These are phyloP conservation scores for Phialophora expanda DNA, from an alignment of 2,329 filamentous ascomycete species.

Conservation along the genomic window DNA sequence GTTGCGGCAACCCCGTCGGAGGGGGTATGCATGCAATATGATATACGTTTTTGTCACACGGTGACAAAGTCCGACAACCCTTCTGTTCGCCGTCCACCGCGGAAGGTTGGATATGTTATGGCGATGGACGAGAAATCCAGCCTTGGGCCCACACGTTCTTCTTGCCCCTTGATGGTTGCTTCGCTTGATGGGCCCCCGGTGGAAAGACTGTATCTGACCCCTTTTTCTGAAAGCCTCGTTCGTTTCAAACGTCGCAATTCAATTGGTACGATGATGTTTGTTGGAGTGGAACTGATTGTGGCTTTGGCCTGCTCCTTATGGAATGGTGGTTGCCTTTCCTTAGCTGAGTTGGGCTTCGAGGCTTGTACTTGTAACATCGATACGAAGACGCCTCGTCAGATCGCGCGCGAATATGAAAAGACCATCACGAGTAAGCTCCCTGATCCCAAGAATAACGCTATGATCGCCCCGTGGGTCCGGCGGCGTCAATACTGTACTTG, in stretches of 20 bases:
- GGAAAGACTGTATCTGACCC: neutral
- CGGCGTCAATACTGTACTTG: neutral
- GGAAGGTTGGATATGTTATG: neutral
- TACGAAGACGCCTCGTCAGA: neutral
- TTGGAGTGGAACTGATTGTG: neutral
- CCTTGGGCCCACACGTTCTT: neutral
- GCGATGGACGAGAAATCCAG: neutral
- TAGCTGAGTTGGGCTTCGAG: constrained; percentile 2
- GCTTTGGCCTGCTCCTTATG: constrained; percentile 15
- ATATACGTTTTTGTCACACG: neutral
- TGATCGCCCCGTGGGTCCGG: neutral
- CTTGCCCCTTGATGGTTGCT: neutral
- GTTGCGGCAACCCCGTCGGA: no score
- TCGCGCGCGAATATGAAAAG: neutral
- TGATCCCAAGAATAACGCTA: neutral
- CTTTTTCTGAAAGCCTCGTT: neutral
- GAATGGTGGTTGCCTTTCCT: constrained; percentile 23
- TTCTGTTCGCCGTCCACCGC: neutral
- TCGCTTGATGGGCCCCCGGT: no score
- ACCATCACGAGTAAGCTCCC: neutral
- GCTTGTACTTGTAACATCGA: neutral
- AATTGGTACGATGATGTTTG: neutral
- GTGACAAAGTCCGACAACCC: neutral
- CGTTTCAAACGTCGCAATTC: neutral
- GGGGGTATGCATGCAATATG: neutral